Percentiles rank a stretch among this genome's conserved stretches.
phyloP scores from a whole-genome alignment of 2,329 filamentous ascomycete species.

The Phaeosphaeriaceae sp. region DNA sequence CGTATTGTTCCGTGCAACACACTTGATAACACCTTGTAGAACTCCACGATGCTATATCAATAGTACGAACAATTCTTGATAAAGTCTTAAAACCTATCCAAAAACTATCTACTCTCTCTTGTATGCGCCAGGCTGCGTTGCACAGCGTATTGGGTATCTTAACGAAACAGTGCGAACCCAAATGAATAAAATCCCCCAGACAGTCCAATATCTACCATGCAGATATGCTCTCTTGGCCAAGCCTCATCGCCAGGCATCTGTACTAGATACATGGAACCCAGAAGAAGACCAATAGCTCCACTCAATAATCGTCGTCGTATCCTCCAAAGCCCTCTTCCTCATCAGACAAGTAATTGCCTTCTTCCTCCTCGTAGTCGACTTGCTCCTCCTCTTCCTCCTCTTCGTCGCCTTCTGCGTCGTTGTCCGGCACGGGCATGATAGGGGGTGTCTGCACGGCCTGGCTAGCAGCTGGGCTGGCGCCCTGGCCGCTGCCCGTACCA shows the following conservation, averaged over 20 bases:
- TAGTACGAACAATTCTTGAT: too few species aligned
- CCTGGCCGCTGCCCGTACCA: constrained; percentile 22
- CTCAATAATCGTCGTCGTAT: constrained; percentile 38
- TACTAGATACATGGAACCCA: background rate
- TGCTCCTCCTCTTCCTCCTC: constrained; percentile 39
- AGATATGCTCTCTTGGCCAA: background rate
- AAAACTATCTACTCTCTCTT: background rate
- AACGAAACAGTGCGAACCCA: background rate
- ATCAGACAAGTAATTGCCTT: constrained; percentile 50
- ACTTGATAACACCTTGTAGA: background rate
- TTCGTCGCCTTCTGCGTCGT: constrained; percentile 26
- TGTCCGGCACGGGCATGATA: constrained; percentile 9
- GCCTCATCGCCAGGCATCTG: background rate
- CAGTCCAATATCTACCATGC: background rate
- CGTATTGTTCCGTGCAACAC: too few species aligned
- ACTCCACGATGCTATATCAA: background rate
- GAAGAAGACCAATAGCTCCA: background rate
- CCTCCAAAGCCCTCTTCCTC: constrained; percentile 52
- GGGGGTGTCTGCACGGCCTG: constrained; percentile 13
- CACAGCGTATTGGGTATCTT: background rate
- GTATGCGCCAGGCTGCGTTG: background rate
- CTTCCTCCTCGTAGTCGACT: constrained; percentile 53
- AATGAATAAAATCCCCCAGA: background rate
- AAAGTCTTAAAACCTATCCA: background rate
- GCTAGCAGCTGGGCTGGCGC: constrained; percentile 27